Base-by-base conservation (phyloP, 164 flowering plant species). In the Euptelea pleiosperma region DNA sequence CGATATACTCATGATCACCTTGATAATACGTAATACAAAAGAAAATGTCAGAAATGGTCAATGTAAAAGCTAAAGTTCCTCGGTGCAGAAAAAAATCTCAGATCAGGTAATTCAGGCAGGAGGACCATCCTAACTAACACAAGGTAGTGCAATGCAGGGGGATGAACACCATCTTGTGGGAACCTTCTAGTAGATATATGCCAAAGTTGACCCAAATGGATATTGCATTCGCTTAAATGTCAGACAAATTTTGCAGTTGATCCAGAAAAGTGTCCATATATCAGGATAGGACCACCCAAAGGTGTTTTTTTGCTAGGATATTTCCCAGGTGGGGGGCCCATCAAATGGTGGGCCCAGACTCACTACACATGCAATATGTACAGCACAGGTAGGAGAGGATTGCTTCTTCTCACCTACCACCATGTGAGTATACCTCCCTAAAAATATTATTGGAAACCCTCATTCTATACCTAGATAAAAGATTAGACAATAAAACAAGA, bases 1-100 rank as follows among this genome's bases (percentile, higher is more conserved):
- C 96, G 18, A 91, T 80, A 60, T 89, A 91, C 72, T 89, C 98
- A 68, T 91, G 89, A 72, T 86, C 91, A 54, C 96, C 98, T 91
- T 68, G 41, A 66, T 30, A 31, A 42, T 3, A 47, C n/a, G 6
- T 16, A 11, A 0, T 19, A 25, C 15, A 28, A 0, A n/a, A 10
- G 22, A 60, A 36, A 58, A 44, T 25, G 11, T 37, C 6, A 52
- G 26, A 60, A 8, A 19, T 4, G 15, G 52, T n/a, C n/a, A n/a
- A n/a, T n/a, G n/a, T 44, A 18, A 15, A 24, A 21, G 22, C 37
- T 30, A 16, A 35, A 26, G 8, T n/a, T n/a, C n/a, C n/a, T n/a
- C n/a, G n/a, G n/a, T n/a, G n/a, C n/a, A n/a, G n/a, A n/a, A n/a
- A n/a, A n/a, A n/a, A n/a, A n/a, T n/a, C n/a, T n/a, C n/a, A n/a